Evolutionary conservation across 23 red algal species (phyloP).

Genomic region (Chondrus crispus): DNA sequence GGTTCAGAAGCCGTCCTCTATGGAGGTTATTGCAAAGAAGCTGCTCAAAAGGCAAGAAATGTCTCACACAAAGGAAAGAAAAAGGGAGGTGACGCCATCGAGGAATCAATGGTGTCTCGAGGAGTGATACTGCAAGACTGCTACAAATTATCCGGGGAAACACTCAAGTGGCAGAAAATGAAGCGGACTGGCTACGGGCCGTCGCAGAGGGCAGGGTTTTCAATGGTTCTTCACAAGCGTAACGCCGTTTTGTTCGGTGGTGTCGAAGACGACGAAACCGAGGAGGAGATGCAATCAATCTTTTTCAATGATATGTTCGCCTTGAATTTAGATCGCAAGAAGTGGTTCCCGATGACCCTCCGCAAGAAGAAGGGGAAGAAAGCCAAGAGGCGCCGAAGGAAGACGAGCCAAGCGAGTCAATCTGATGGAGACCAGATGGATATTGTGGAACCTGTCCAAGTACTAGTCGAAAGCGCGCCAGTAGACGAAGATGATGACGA

Average conservation of each 20-base stretch:
- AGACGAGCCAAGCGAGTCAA: not conserved
- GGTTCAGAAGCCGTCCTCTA: constrained; percentile 59
- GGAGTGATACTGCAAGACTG: constrained; percentile 56
- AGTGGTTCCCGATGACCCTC: constrained; percentile 80
- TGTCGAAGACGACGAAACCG: constrained; percentile 75
- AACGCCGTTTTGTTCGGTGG: constrained; percentile 74
- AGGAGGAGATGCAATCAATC: constrained; percentile 58
- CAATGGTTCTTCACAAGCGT: constrained; percentile 50
- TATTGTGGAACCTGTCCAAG: not conserved
- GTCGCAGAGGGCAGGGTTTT: constrained; percentile 54
- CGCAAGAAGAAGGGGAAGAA: constrained; percentile 58
- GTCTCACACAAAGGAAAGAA: constrained; percentile 71
- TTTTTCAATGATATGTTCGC: constrained; percentile 81
- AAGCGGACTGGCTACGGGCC: constrained; percentile 73
- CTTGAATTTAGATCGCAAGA: constrained; percentile 66
- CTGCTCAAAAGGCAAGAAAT: constrained; percentile 29
- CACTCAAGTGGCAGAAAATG: constrained; percentile 68
- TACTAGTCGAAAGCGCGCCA: not conserved
- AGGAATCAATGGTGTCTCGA: constrained; percentile 61
- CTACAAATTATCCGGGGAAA: constrained; percentile 44
- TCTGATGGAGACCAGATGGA: not conserved
- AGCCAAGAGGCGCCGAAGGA: constrained; percentile 23
- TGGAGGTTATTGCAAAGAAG: constrained; percentile 68
- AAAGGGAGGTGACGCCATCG: constrained; percentile 42
- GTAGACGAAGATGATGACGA: not conserved